Percentiles rank a stretch among this genome's conserved stretches.
These are phyloP conservation scores for Geoglossum glabrum DNA, from an alignment of 495 filamentous ascomycete genomes.

Conservation along the genomic window DNA sequence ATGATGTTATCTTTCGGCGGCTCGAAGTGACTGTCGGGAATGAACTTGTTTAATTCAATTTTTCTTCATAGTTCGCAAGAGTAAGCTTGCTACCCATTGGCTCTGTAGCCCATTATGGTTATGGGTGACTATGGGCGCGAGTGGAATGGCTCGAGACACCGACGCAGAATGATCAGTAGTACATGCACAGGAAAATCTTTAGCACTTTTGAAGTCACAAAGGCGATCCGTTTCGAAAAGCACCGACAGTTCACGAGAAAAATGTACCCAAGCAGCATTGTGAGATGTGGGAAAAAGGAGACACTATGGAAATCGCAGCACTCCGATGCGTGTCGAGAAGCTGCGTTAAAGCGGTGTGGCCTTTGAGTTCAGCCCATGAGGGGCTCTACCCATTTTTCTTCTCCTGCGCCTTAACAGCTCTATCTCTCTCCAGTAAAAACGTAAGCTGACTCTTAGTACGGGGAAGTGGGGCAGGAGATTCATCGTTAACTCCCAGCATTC, in stretches of 20 bases:
- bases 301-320: neutral
- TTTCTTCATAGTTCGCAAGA: neutral
- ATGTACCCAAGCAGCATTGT: neutral
- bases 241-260: neutral
- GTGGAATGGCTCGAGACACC: neutral
- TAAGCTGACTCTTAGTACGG: constrained; percentile 4
- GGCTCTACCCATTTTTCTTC: neutral
- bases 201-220: neutral
- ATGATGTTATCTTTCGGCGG: neutral
- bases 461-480: neutral
- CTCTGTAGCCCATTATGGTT: neutral
- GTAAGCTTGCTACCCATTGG: neutral
- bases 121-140: neutral
- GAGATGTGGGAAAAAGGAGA: neutral
- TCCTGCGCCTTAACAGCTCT: neutral
- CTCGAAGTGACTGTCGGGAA: neutral
- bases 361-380: neutral
- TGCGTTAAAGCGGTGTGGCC: neutral
- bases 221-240: neutral
- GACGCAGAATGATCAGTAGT: neutral
- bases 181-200: neutral
- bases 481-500: neutral
- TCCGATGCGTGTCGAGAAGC: neutral
- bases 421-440: constrained; percentile 2
- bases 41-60: neutral